Conservation (phyloP, 352 stramenopile species). For the Blastocystis sp. region DNA sequence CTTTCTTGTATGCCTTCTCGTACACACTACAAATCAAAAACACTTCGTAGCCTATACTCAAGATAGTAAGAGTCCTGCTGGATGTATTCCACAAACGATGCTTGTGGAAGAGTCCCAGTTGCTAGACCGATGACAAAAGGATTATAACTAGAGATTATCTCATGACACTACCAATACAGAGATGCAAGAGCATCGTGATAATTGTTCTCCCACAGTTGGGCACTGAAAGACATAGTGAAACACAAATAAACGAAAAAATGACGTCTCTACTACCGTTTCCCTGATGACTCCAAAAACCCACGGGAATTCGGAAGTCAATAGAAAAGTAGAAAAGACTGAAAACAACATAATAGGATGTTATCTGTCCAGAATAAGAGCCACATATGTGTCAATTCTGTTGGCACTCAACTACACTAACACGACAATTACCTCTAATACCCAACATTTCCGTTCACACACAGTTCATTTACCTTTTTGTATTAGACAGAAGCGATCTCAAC, state of each 20-base stretch:
- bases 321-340: background rate
- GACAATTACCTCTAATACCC: too few relatives aligned
- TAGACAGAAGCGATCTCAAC: background rate
- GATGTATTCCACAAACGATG: slow-evolving; percentile 58
- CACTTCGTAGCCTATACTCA: background rate
- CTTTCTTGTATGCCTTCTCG: slow-evolving; percentile 60
- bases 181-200: slow-evolving; percentile 48
- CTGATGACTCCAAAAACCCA: background rate
- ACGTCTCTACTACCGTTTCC: background rate
- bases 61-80: slow-evolving; percentile 61
- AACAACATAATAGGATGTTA: background rate
- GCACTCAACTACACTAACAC: too few relatives aligned
- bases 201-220: slow-evolving; percentile 38
- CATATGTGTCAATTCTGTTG: too few relatives aligned
- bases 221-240: slow-evolving; percentile 38
- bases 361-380: too few relatives aligned
- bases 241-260: slow-evolving; percentile 50
- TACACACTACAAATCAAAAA: slow-evolving; percentile 39
- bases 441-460: too few relatives aligned
- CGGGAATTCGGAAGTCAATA: background rate
- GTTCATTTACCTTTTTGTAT: background rate
- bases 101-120: slow-evolving; percentile 31
- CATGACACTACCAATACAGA: slow-evolving; percentile 5
- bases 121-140: slow-evolving; percentile 53
- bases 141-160: slow-evolving; percentile 45